Evolutionary conservation across 2,329 filamentous ascomycete genomes (phyloP).

Genomic region (Scytalidium sp.): DNA sequence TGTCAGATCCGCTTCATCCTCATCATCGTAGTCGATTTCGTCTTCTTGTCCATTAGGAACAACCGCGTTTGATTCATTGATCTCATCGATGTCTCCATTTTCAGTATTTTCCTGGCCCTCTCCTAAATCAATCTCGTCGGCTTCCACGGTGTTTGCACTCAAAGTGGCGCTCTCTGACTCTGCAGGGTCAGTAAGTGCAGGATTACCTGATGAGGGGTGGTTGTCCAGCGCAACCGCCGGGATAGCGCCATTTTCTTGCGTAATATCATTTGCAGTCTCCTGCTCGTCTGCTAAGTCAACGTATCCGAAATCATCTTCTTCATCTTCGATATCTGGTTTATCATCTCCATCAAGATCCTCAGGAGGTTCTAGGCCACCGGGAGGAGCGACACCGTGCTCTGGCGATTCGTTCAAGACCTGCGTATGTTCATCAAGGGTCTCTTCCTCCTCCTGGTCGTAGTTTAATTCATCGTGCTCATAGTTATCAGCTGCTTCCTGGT

Average conservation of each 20-base stretch:
- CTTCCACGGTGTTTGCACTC: conserved; percentile 5
- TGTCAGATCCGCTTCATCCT: conserved; percentile 16
- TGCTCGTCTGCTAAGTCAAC: conserved; percentile 24
- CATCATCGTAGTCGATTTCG: conserved; percentile 33
- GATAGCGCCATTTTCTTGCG: background rate
- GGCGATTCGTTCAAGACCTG: background rate
- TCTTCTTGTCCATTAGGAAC: conserved; percentile 21
- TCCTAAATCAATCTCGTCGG: conserved; percentile 24
- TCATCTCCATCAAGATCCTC: conserved; percentile 14
- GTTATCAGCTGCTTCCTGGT: conserved; percentile 4
- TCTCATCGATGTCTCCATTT: conserved; percentile 32
- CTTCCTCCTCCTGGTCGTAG: background rate
- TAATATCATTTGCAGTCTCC: background rate
- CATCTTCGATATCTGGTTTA: conserved; percentile 15
- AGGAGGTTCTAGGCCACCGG: background rate
- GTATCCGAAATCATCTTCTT: conserved; percentile 16
- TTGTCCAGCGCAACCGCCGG: background rate
- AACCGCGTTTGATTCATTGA: conserved; percentile 19
- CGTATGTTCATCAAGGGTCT: background rate
- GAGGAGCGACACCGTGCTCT: background rate
- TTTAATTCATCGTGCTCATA: background rate
- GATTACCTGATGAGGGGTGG: background rate
- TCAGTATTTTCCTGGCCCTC: conserved; percentile 15
- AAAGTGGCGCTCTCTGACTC: conserved; percentile 7
- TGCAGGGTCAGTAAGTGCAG: conserved; percentile 1